These are phyloP conservation scores for Podospora appendiculata DNA, from an alignment of 495 filamentous ascomycete genomes.

Conservation along the genomic window DNA sequence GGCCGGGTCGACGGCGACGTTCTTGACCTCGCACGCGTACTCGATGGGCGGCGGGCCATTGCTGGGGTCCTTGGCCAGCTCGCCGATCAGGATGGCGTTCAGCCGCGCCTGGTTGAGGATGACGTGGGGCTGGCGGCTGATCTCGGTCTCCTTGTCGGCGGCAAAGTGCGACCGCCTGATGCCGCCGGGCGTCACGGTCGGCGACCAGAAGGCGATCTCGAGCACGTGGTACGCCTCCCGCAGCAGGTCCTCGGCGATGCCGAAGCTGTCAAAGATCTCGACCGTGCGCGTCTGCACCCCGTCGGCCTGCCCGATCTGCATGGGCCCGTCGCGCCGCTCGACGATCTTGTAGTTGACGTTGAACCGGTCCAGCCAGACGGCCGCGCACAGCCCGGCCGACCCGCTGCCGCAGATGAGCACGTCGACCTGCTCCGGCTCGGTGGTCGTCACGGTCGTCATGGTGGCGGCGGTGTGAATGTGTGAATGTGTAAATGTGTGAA, in stretches of 20 bases:
- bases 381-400: constrained; percentile 62
- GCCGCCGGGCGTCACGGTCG: background rate
- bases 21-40: constrained; percentile 51
- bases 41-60: constrained; percentile 41
- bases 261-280: constrained; percentile 75
- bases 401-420: constrained; percentile 62
- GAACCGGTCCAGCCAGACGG: constrained; percentile 56
- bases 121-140: constrained; percentile 65
- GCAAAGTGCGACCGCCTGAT: constrained; percentile 48
- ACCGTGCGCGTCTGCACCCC: constrained; percentile 74
- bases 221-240: constrained; percentile 63
- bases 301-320: constrained; percentile 69
- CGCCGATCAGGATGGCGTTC: constrained; percentile 53
- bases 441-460: background rate
- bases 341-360: constrained; percentile 55
- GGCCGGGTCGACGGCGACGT: constrained; percentile 44
- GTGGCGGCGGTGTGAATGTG: too few species aligned
- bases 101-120: constrained; percentile 72
- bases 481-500: too few species aligned
- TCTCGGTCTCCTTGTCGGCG: constrained; percentile 53
- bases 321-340: constrained; percentile 52
- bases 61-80: constrained; percentile 31
- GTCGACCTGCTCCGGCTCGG: constrained; percentile 27
- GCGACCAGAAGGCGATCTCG: constrained; percentile 59
- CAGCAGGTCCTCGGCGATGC: constrained; percentile 61